Evolutionary conservation across 164 flowering plant species (phyloP).

Genomic region (Taxillus chinensis): DNA sequence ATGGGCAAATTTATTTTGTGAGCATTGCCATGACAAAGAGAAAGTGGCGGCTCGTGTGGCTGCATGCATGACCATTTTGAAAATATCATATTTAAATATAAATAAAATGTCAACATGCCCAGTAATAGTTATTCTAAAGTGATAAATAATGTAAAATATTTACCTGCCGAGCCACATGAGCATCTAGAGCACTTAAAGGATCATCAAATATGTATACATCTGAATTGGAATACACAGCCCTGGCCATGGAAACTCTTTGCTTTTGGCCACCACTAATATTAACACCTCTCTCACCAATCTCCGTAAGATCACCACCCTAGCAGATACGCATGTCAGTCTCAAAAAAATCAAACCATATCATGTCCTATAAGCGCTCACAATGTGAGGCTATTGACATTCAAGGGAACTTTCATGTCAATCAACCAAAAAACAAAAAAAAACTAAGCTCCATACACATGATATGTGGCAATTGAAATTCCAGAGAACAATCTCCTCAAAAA

Average conservation of each 20-base stretch:
- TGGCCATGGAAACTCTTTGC: slow-evolving; percentile 97
- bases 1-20: too few species aligned
- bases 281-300: slow-evolving; percentile 98
- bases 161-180: slow-evolving; percentile 96
- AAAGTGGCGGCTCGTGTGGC: too few species aligned
- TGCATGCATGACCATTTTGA: too few species aligned
- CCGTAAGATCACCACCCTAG: slow-evolving; percentile 99
- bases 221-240: slow-evolving; percentile 90
- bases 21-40: too few species aligned
- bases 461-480: neutral
- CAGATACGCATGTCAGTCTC: slow-evolving; percentile 4
- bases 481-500: neutral
- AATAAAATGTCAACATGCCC: too few species aligned
- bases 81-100: too few species aligned
- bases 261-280: slow-evolving; percentile 99
- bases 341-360: too few species aligned
- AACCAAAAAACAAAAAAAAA: too few species aligned
- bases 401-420: too few species aligned
- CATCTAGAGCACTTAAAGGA: slow-evolving; percentile 97
- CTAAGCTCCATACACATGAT: neutral
- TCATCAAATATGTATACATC: slow-evolving; percentile 97
- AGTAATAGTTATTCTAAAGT: neutral
- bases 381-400: too few species aligned
- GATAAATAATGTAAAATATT: slow-evolving; percentile 1
- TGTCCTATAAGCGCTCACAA: too few species aligned